Evolutionary conservation across 1,139 yeast species (phyloP).

Genomic region (Candida tropicalis): DNA sequence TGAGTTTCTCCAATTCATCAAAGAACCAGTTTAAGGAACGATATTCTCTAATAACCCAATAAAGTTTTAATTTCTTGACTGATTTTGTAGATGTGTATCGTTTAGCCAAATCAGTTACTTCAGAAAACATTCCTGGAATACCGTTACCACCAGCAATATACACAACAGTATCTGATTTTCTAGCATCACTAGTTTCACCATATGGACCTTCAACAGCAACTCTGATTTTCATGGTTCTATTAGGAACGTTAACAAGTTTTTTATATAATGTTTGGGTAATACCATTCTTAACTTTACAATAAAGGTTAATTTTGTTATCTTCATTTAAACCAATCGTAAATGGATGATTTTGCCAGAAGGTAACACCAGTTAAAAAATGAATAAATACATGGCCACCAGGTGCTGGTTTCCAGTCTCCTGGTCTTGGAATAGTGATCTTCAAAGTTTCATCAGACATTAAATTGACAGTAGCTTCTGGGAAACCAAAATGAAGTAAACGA

Average conservation of each 20-base stretch:
- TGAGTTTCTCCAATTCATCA: conserved; percentile 41
- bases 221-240: conserved; percentile 25
- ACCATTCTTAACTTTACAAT: conserved; percentile 39
- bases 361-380: conserved; percentile 52
- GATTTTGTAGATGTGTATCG: conserved; percentile 2
- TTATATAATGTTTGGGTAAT: conserved; percentile 34
- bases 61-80: conserved; percentile 27
- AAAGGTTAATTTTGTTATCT: conserved; percentile 29
- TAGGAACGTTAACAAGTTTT: conserved; percentile 30
- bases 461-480: conserved; percentile 44
- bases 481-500: conserved; percentile 52
- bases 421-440: conserved; percentile 42
- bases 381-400: conserved; percentile 68
- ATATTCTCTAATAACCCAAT: conserved; percentile 51
- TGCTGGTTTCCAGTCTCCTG: conserved; percentile 38
- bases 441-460: conserved; percentile 48
- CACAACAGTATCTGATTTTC: conserved; percentile 31
- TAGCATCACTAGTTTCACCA: conserved; percentile 34
- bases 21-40: conserved; percentile 48
- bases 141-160: conserved; percentile 46
- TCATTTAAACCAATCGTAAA: conserved; percentile 48
- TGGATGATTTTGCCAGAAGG: conserved; percentile 77
- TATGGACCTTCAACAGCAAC: conserved; percentile 48
- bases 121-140: conserved; percentile 46
- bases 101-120: conserved; percentile 32